Percentiles rank a stretch among this genome's conserved stretches.
Conservation (phyloP, 345 rosid genomes). For the Ricinus communis region DNA sequence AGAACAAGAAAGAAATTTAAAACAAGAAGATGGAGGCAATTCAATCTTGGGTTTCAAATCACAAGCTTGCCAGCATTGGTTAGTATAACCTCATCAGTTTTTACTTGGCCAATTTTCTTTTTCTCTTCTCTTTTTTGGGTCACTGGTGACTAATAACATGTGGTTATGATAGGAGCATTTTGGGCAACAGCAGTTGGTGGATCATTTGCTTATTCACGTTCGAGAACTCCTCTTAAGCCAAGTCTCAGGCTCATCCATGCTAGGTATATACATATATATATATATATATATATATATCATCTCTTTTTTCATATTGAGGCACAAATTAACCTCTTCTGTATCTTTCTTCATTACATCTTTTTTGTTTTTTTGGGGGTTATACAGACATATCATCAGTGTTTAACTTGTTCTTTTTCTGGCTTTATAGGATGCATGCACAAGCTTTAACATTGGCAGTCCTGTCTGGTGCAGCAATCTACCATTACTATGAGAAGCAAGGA, state of each 20-base stretch:
- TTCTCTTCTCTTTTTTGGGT: not conserved
- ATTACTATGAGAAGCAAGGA: slow-evolving; percentile 47
- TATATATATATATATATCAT: too few relatives aligned
- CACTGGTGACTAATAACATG: not conserved
- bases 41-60: slow-evolving; percentile 64
- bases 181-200: slow-evolving; percentile 70
- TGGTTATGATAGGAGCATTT: slow-evolving; percentile 42
- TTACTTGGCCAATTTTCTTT: not conserved
- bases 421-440: slow-evolving; percentile 66
- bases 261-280: slow-evolving; percentile 30
- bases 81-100: not conserved
- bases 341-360: too few relatives aligned
- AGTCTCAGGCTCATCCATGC: slow-evolving; percentile 75
- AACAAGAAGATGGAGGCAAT: slow-evolving; percentile 54
- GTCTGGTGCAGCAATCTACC: slow-evolving; percentile 68
- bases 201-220: slow-evolving; percentile 50
- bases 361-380: too few relatives aligned
- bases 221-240: slow-evolving; percentile 56
- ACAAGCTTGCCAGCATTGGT: slow-evolving; percentile 70
- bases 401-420: not conserved
- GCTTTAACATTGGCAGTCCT: slow-evolving; percentile 68
- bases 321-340: too few relatives aligned
- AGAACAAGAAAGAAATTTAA: not conserved
- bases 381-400: not conserved
- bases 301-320: too few relatives aligned